These are phyloP conservation scores for Stephanodiscus triporus DNA, from an alignment of 108 stramenopile genomes.

Conservation along the genomic window DNA sequence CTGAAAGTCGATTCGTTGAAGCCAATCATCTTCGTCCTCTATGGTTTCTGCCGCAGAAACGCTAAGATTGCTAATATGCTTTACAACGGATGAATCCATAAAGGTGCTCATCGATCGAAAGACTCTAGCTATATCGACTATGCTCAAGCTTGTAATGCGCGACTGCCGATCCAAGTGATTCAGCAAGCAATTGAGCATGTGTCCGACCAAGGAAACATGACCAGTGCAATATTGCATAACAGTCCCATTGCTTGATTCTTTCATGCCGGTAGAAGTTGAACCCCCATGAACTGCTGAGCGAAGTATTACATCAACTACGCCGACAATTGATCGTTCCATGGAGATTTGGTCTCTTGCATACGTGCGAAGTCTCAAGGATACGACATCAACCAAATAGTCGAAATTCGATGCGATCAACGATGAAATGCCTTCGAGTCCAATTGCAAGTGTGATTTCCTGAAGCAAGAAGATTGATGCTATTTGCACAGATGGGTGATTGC, in stretches of 20 bases:
- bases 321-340: slow-evolving; percentile 37
- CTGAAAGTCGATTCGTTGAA: slow-evolving; percentile 31
- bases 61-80: neutral
- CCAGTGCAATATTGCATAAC: neutral
- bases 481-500: slow-evolving; percentile 51
- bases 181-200: slow-evolving; percentile 37
- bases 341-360: slow-evolving; percentile 28
- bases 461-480: slow-evolving; percentile 25
- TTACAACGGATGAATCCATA: slow-evolving; percentile 26
- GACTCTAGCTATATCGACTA: slow-evolving; percentile 31
- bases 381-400: slow-evolving; percentile 52
- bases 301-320: slow-evolving; percentile 41
- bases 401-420: slow-evolving; percentile 44
- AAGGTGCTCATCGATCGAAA: slow-evolving; percentile 39
- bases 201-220: slow-evolving; percentile 28
- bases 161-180: slow-evolving; percentile 28
- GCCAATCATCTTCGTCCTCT: slow-evolving; percentile 19
- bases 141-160: slow-evolving; percentile 3
- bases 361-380: slow-evolving; percentile 34
- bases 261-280: neutral
- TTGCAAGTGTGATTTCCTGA: slow-evolving; percentile 18
- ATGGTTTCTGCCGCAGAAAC: neutral
- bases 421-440: slow-evolving; percentile 20
- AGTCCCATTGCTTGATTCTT: neutral
- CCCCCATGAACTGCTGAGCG: slow-evolving; percentile 14